Evolutionary conservation across 2,329 filamentous ascomycete species (phyloP).

Genomic region (Botrytis paeoniae): DNA sequence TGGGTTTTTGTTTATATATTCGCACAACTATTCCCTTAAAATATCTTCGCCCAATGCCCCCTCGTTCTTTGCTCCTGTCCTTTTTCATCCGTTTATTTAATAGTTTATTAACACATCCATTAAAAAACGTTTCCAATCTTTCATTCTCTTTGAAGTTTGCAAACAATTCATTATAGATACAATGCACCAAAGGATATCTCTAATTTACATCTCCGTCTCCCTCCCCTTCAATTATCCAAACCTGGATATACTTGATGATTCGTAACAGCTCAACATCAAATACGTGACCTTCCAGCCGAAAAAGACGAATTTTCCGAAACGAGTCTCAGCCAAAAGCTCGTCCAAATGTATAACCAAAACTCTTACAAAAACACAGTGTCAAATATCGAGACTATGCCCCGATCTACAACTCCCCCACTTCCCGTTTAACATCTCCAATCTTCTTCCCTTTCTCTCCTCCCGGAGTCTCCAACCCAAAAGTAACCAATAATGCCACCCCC

Average conservation of each 20-base stretch:
- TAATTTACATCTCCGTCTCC: background rate
- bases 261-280: background rate
- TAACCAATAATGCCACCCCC: slow-evolving; percentile 67
- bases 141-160: background rate
- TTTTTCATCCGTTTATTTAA: background rate
- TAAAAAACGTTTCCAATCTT: background rate
- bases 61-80: too few species aligned
- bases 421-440: slow-evolving; percentile 27
- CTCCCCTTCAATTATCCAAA: background rate
- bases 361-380: background rate
- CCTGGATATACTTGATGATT: background rate
- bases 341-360: background rate
- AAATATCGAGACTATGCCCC: background rate
- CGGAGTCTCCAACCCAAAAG: slow-evolving; percentile 60
- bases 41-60: background rate
- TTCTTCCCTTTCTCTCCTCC: slow-evolving; percentile 31
- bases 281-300: background rate
- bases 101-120: background rate
- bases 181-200: background rate
- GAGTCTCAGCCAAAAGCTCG: background rate
- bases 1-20: too few species aligned
- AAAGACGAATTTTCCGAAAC: background rate
- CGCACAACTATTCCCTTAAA: too few species aligned
- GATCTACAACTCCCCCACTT: slow-evolving; percentile 24
- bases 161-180: background rate